Evolutionary conservation across 2,329 filamentous ascomycete species (phyloP).

Genomic region (Arthrobotrys sphaeroides): DNA sequence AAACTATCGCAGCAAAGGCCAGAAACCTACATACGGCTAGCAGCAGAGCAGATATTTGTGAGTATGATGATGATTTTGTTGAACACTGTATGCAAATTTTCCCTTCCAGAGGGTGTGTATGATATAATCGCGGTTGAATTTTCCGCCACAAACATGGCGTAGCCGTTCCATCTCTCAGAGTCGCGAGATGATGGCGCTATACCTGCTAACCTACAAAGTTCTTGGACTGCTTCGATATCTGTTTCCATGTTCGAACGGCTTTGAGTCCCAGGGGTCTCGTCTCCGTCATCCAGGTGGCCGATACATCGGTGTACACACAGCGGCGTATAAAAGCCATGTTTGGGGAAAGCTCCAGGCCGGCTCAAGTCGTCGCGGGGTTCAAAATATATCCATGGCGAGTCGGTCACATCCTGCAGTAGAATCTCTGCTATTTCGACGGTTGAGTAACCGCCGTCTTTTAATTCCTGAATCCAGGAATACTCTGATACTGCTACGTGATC

Average conservation of each 20-base stretch:
- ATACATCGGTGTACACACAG: constrained; percentile 4
- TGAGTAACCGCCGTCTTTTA: constrained; percentile 19
- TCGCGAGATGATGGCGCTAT: not conserved
- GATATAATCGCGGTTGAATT: constrained; percentile 8
- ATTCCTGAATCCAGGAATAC: constrained; percentile 13
- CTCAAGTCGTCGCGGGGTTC: not conserved
- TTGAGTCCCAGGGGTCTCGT: not conserved
- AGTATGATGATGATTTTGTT: not conserved
- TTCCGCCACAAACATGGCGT: not conserved
- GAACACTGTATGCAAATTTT: not conserved
- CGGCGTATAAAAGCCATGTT: not conserved
- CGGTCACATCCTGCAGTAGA: not conserved
- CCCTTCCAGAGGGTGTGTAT: not conserved
- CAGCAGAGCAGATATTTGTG: not conserved
- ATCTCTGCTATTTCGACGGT: not conserved
- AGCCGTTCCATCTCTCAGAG: not conserved
- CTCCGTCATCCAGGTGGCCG: not conserved
- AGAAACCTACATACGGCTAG: not conserved
- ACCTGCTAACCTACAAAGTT: constrained; percentile 26
- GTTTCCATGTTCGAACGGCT: not conserved
- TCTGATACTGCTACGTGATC: not conserved
- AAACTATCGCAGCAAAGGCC: constrained; percentile 9
- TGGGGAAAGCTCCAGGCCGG: not conserved
- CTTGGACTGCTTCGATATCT: constrained; percentile 15
- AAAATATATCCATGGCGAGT: constrained; percentile 32